Conservation (phyloP, 768 basidiomycete genomes). For the Tulasnella sp. region DNA sequence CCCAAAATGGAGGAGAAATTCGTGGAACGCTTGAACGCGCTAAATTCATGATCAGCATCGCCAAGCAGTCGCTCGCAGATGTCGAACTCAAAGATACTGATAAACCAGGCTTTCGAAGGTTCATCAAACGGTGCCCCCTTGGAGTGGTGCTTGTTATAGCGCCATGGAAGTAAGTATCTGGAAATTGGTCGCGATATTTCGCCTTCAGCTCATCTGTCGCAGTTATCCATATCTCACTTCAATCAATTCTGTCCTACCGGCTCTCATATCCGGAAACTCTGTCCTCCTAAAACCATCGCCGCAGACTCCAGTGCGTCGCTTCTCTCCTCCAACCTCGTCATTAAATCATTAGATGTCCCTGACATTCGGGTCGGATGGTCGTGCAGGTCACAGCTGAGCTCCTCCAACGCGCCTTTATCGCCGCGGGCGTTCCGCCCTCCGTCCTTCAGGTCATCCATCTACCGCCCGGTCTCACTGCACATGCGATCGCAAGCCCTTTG, state of each 20-base stretch:
- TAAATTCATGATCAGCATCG: constrained; percentile 76
- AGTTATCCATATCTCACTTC: constrained; percentile 86
- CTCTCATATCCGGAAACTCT: constrained; percentile 77
- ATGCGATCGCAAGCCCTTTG: constrained; percentile 50
- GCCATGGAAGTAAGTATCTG: constrained; percentile 82
- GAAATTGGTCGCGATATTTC: too few relatives aligned
- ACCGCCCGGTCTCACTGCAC: constrained; percentile 46
- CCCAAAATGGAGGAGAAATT: constrained; percentile 69
- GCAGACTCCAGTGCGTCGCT: constrained; percentile 56
- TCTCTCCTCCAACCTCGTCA: not conserved
- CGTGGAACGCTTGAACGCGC: constrained; percentile 73
- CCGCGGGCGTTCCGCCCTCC: constrained; percentile 68
- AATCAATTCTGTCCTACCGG: constrained; percentile 87
- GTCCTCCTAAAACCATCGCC: constrained; percentile 93
- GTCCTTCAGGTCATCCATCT: constrained; percentile 71
- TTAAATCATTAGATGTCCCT: not conserved
- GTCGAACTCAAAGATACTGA: constrained; percentile 65
- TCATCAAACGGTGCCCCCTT: constrained; percentile 71
- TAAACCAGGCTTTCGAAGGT: constrained; percentile 72
- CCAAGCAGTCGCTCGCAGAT: constrained; percentile 60
- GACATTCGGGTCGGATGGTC: not conserved
- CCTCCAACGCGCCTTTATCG: constrained; percentile 53
- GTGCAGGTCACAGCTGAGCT: constrained; percentile 63
- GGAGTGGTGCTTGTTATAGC: constrained; percentile 84
- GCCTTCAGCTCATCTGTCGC: not conserved